Base-by-base conservation (phyloP, 805 yeast genomes). In the Monosporozyma unispora region DNA sequence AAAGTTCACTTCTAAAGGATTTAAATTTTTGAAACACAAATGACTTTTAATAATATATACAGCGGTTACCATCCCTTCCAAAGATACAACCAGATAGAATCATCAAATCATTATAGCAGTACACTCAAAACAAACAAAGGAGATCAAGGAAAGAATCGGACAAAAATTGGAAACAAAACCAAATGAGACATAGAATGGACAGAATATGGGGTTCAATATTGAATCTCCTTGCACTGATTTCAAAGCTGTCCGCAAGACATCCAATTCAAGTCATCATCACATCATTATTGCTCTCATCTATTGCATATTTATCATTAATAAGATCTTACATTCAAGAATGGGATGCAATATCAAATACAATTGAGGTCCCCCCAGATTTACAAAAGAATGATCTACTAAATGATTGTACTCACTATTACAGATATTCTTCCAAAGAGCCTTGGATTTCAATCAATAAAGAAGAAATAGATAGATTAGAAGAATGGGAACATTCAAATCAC, bases 201-300 rank as follows among this genome's bases (percentile, higher is more conserved):
- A 25, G n/a, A 25, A 4, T 42, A 3, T 37, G 40, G 44, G 40
- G 18, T 16, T 21, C 22, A 2, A 18, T 22, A 1, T 23, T 52
- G 7, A 58, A 58, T 11, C 58, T 59, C n/a, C 57, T 80, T 48
- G 84, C 86, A 41, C 70, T 70, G 50, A 49, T 70, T 38, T 74
- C 80, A 9, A 70, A 64, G 48, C 62, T 75, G 16, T 80, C 91
- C 45, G 93, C 96, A 12, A 77, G 78, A 51, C 77, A 82, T 62
- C 99, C 99, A 12, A 86, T 91, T 55, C 97, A 90, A 66, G 78
- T 88, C 47, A 80, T 91, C 46, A 79, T 88, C 41, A 60, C 79
- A 49, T 77, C 88, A 4, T 75, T 93, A 14, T 68, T 90, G 44
- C 63, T 87, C 41, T 95, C 95, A 2, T 82, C 95, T 2, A 68